Conservation (phyloP, 139 green algal genomes). For the Closterium sp. region DNA sequence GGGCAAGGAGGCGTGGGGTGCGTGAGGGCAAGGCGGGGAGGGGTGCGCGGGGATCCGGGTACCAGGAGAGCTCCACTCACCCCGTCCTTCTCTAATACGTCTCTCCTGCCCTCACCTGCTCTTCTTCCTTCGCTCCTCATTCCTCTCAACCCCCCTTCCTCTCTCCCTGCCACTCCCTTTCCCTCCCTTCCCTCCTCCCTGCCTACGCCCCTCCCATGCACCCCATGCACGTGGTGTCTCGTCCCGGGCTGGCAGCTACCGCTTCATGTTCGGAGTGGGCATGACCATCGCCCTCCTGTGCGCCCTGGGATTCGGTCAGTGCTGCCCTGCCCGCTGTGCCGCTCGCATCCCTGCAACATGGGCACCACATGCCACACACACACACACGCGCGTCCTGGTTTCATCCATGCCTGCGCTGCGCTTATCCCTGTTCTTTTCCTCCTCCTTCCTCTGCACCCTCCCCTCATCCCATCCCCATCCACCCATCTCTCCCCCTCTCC, state of each 20-base stretch:
- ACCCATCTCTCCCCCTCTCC: not conserved
- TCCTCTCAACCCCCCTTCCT: too few relatives aligned
- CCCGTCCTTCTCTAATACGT: too few relatives aligned
- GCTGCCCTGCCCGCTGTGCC: not conserved
- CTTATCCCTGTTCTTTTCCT: not conserved
- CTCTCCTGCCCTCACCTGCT: too few relatives aligned
- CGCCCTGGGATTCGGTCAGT: not conserved
- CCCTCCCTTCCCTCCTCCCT: not conserved
- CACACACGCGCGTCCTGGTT: too few relatives aligned
- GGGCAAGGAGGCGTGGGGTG: too few relatives aligned
- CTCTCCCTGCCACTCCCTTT: not conserved
- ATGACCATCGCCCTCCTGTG: not conserved
- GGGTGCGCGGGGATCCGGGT: too few relatives aligned
- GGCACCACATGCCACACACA: too few relatives aligned
- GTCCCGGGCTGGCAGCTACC: not conserved
- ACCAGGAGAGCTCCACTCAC: too few relatives aligned
- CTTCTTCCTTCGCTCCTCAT: too few relatives aligned
- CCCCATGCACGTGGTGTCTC: not conserved
- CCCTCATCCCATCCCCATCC: not conserved
- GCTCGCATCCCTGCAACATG: too few relatives aligned
- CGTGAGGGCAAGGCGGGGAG: not conserved
- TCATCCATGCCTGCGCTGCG: too few relatives aligned
- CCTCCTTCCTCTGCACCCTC: not conserved
- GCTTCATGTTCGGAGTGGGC: not conserved
- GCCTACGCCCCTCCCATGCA: not conserved